phyloP scores from a whole-genome alignment of 2,329 filamentous ascomycete species.

The Xylaria sp. region DNA sequence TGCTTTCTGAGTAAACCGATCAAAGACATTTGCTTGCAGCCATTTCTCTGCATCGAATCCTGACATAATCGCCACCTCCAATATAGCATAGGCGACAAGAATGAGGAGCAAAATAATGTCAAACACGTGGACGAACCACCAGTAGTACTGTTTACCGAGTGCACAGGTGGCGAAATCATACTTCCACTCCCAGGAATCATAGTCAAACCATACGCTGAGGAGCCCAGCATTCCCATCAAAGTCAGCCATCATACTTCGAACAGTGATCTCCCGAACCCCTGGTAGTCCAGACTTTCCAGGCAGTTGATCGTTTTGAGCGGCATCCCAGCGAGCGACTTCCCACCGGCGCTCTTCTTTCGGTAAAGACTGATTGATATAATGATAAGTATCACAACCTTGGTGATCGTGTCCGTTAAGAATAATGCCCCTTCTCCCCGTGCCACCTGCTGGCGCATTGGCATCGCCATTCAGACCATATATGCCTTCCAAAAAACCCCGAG shows the following conservation, averaged over 20 bases:
- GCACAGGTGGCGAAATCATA: constrained; percentile 83
- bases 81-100: constrained; percentile 44
- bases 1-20: background rate
- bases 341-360: constrained; percentile 58
- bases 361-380: constrained; percentile 76
- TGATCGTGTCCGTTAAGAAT: constrained; percentile 96
- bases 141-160: constrained; percentile 87
- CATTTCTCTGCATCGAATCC: constrained; percentile 41
- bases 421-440: constrained; percentile 76
- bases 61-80: constrained; percentile 36
- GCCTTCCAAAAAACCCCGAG: constrained; percentile 80
- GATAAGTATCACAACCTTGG: constrained; percentile 89
- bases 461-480: constrained; percentile 81
- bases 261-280: constrained; percentile 86
- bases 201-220: constrained; percentile 89
- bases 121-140: constrained; percentile 89
- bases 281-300: constrained; percentile 59
- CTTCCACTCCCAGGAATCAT: constrained; percentile 76
- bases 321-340: constrained; percentile 61
- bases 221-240: constrained; percentile 93
- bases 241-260: constrained; percentile 98
- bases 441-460: constrained; percentile 64
- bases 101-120: constrained; percentile 63
- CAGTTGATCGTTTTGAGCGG: constrained; percentile 56
- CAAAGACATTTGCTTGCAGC: constrained; percentile 28